Evolutionary conservation across 805 yeast species (phyloP), one percentile per base, ranked within the genome.

Genomic region (Nakazawaea sp.): DNA sequence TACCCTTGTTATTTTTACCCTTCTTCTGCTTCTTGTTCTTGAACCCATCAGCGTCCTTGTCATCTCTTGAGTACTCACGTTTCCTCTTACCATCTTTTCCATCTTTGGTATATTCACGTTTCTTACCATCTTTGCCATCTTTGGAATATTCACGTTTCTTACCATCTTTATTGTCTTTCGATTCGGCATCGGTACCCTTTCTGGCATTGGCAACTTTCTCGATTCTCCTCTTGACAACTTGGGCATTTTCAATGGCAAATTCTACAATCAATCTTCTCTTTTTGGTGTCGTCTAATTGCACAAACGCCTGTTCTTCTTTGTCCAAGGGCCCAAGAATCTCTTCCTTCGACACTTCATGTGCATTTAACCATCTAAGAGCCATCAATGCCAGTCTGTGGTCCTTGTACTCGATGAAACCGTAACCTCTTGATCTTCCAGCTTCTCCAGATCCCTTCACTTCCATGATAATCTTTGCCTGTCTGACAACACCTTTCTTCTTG

Each of bases 321-420:
- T 66, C 62, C 41, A 82, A 55, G n/a, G 90, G 89, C 45, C 72
- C 84, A 16, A 70, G 42, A 28, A 87, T 72, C 58, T 89, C 97
- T 8, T 70, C 75, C 24, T 58, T 59, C 0, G 85, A 63, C 5
- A 92, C 95, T 52, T 75, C 81, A 55, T 90, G 96, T 6, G 95
- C 96, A 58, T 92, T 92, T 57, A 92, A 70, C 96, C 96, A 92
- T 67, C 98, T 78, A 40, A 92, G 72, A 2, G 95, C 97, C 97
- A 88, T 89, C 47, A 92, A 70, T 1, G 98, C 97, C 45, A 81
- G 58, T 59, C 82, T 83, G 59, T 92, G 98, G 59, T 89, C 95
- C 60, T 88, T 78, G 59, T 71, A 88, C 61, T 92, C 97, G 31
- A 92, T 61, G 69, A 92, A 90, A 45, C 98, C 98, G 52, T 90